Base-by-base conservation (phyloP, 1,284 basidiomycete genomes). In the Omphalotus olearius region DNA sequence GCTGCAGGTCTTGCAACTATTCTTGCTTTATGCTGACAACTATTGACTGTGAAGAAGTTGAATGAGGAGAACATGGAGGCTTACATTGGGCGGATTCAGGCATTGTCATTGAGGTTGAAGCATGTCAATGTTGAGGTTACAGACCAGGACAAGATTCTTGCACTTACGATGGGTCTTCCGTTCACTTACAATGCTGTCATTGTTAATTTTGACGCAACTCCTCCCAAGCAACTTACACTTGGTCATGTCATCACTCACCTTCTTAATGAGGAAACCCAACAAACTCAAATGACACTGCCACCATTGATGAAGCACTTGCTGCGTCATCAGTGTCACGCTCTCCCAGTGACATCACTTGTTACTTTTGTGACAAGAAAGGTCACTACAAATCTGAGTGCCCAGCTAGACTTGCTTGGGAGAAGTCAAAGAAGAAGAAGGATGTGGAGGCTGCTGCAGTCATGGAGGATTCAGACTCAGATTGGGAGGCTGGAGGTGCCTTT, bases 251-350 rank as follows among this genome's bases (percentile, higher is more conserved):
- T 65, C 35, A 54, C 57, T 4, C 62, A 59, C 9, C 50, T 69
- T 7, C 56, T 68, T 14, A 66, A 68, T 47, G 62, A 67, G 41
- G 64, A 67, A 54, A 50, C 56, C 5, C 56, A 58, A 40, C 63
- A 61, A 35, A n/a, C 2, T n/a, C 43, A 4, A 2, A 25, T 16
- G 18, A 14, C 17, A 18, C 7, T n/a, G 2, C 43, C 4, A 18
- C 6, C 10, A 10, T 14, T 13, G 25, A 47, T 26, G 36, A 26
- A 2, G 46, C 46, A 25, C 46, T 47, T 26, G 23, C 10, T 39
- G 46, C 26, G 2, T 35, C 33, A n/a, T 5, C 23, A 10, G 7
- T 30, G 5, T 54, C 35, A 9, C 35, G 16, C 36, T 13, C n/a
- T 25, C 33, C 36, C 17, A 14, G 14, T 13, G 20, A 47, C 9